phyloP scores from a whole-genome alignment of 345 rosid genomes.

The Orychophragmus violaceus region DNA sequence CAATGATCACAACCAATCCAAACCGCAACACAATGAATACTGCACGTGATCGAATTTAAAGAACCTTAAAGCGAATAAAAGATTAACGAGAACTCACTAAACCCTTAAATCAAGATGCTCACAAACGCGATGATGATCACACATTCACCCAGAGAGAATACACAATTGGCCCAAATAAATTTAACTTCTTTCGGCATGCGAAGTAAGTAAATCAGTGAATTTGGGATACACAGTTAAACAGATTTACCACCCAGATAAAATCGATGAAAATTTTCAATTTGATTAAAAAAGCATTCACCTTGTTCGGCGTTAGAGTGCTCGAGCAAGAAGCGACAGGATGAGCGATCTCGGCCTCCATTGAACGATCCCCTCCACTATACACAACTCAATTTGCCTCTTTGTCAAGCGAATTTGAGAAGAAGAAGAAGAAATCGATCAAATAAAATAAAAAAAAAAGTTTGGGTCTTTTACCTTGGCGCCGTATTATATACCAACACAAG shows the following conservation, averaged over 20 bases:
- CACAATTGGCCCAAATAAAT: background rate
- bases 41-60: background rate
- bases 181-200: background rate
- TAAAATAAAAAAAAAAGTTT: background rate
- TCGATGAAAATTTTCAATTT: background rate
- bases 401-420: slow-evolving; percentile 16
- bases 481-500: slow-evolving; percentile 22
- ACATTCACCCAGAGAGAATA: background rate
- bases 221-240: background rate
- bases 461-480: slow-evolving; percentile 23
- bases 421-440: slow-evolving; percentile 20
- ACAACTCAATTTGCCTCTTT: slow-evolving; percentile 20
- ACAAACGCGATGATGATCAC: slow-evolving; percentile 19
- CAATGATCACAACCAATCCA: background rate
- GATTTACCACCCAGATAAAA: background rate
- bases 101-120: slow-evolving; percentile 5
- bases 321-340: slow-evolving; percentile 39
- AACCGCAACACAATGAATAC: background rate
- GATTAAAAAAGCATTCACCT: slow-evolving; percentile 36
- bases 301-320: slow-evolving; percentile 28
- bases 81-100: background rate
- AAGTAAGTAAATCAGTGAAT: background rate
- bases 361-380: background rate
- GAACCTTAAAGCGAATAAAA: background rate
- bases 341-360: slow-evolving; percentile 70